A percentile compares a stretch with the other conserved stretches of the same genome.
These are phyloP conservation scores for Pichia kluyveri DNA, from an alignment of 805 yeast species.

Conservation along the genomic window DNA sequence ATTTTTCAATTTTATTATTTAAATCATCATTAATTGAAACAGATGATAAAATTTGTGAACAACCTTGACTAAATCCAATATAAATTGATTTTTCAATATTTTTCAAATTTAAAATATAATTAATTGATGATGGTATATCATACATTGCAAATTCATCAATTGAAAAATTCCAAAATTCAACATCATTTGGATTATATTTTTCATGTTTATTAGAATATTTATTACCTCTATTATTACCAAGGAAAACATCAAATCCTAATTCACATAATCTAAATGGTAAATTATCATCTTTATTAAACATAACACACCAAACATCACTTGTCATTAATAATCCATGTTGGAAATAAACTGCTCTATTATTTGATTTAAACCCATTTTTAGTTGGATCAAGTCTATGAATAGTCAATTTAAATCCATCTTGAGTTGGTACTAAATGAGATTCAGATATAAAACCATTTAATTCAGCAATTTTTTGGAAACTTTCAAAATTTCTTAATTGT, in stretches of 20 bases:
- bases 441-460: slow-evolving; percentile 65
- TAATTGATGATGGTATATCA: slow-evolving; percentile 81
- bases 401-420: slow-evolving; percentile 69
- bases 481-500: slow-evolving; percentile 35
- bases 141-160: slow-evolving; percentile 86
- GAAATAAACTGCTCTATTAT: slow-evolving; percentile 56
- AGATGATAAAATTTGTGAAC: slow-evolving; percentile 89
- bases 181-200: slow-evolving; percentile 27
- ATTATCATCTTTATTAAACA: slow-evolving; percentile 31
- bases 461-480: slow-evolving; percentile 56
- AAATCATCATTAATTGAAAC: slow-evolving; percentile 62
- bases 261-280: slow-evolving; percentile 73
- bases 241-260: slow-evolving; percentile 87
- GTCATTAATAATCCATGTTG: slow-evolving; percentile 92
- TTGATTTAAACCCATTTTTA: slow-evolving; percentile 22
- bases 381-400: slow-evolving; percentile 54
- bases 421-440: slow-evolving; percentile 68
- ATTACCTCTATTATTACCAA: slow-evolving; percentile 89
- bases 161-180: slow-evolving; percentile 82
- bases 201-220: slow-evolving; percentile 82
- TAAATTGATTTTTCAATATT: slow-evolving; percentile 43
- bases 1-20: slow-evolving; percentile 42
- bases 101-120: slow-evolving; percentile 56
- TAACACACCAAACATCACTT: slow-evolving; percentile 59
- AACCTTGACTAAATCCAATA: slow-evolving; percentile 91